These are phyloP conservation scores for Stropharia rugosoannulata DNA, from an alignment of 768 basidiomycete genomes.

Conservation along the genomic window DNA sequence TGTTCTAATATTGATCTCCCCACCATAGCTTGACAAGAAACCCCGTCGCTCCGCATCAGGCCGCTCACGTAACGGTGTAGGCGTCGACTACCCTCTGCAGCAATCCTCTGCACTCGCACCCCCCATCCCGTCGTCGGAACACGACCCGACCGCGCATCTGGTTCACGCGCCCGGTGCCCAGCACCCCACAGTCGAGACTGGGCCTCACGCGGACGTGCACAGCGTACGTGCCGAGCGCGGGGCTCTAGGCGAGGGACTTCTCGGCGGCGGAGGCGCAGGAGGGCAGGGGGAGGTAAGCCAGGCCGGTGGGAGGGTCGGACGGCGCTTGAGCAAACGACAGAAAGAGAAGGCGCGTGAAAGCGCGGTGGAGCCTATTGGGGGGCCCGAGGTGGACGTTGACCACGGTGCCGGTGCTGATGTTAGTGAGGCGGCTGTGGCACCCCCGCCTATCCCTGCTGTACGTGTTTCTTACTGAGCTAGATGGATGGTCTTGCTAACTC, in stretches of 20 bases:
- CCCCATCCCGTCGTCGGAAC: not conserved
- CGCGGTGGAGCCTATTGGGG: not conserved
- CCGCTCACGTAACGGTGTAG: not conserved
- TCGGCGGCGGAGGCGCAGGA: not conserved
- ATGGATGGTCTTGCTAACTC: not conserved
- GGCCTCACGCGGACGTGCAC: not conserved
- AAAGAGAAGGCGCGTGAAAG: constrained; percentile 15
- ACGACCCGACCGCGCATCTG: not conserved
- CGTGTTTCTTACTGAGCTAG: not conserved
- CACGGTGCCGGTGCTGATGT: not conserved
- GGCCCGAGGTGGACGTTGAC: no score
- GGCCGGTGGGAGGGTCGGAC: not conserved
- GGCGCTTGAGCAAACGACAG: constrained; percentile 18
- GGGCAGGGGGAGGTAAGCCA: not conserved
- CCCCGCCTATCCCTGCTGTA: not conserved
- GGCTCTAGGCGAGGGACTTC: not conserved
- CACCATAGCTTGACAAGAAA: constrained; percentile 21
- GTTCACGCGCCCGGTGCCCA: not conserved
- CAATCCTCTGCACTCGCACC: not conserved
- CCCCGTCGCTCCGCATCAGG: not conserved
- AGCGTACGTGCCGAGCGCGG: not conserved
- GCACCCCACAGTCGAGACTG: not conserved
- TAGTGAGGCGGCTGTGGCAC: not conserved
- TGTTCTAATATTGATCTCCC: not conserved
- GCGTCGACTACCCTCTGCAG: not conserved